These are phyloP conservation scores for Ormosia emarginata DNA, from an alignment of 306 rosid species.

Conservation along the genomic window DNA sequence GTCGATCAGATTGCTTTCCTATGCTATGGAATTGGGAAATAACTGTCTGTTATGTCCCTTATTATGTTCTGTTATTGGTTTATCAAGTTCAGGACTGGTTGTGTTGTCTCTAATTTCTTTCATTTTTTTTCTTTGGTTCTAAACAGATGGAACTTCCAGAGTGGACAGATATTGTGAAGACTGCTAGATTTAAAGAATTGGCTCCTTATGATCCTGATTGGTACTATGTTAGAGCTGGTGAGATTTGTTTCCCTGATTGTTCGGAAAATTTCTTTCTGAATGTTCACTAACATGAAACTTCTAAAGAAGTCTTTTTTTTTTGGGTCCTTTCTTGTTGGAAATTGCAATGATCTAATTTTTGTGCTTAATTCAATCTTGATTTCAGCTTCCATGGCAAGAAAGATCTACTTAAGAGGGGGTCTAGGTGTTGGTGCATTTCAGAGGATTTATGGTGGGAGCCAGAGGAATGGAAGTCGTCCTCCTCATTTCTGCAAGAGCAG, in stretches of 20 bases:
- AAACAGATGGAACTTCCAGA: conserved; percentile 66
- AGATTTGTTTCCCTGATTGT: not conserved
- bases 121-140: not conserved
- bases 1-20: not conserved
- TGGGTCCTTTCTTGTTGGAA: not conserved
- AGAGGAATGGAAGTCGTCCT: conserved; percentile 77
- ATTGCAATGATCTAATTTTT: not conserved
- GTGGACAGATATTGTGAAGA: conserved; percentile 69
- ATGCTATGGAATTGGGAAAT: not conserved
- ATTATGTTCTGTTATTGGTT: not conserved
- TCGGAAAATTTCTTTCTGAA: not conserved
- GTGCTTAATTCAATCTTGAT: not conserved
- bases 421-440: conserved; percentile 74
- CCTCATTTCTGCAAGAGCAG: conserved; percentile 78
- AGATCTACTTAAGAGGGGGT: conserved; percentile 72
- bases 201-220: conserved; percentile 79
- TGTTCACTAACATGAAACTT: not conserved
- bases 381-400: conserved; percentile 75
- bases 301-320: not conserved
- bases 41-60: not conserved
- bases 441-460: conserved; percentile 70
- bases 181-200: conserved; percentile 61
- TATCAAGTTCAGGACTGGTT: not conserved
- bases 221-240: conserved; percentile 63
- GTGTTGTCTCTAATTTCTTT: not conserved